These are phyloP conservation scores for Eremochloa ophiuroides DNA, from an alignment of 176 grass and related monocot species.

Conservation along the genomic window DNA sequence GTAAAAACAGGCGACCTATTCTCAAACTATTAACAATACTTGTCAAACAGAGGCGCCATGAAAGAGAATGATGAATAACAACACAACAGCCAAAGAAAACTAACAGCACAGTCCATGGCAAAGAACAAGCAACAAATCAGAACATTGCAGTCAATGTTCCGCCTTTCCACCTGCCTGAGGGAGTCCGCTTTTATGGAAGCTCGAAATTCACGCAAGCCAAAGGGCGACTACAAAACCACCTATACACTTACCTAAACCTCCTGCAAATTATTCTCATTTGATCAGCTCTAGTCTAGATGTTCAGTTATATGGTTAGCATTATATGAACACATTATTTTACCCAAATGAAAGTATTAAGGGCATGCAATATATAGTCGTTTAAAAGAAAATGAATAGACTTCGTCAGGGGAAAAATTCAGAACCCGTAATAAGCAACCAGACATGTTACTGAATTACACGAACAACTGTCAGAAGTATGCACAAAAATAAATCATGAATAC, in stretches of 20 bases:
- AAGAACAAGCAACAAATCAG: neutral
- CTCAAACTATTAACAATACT: neutral
- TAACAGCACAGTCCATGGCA: neutral
- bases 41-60: neutral
- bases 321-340: neutral
- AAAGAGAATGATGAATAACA: neutral
- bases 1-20: neutral
- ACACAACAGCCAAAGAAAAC: neutral
- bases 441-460: neutral
- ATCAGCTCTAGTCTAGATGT: neutral
- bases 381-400: neutral
- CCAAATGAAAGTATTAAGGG: neutral
- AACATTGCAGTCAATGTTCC: neutral
- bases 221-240: neutral
- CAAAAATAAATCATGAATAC: neutral
- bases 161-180: neutral
- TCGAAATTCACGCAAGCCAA: neutral
- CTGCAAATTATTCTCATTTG: neutral
- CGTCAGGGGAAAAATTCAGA: neutral
- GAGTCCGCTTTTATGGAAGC: neutral
- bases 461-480: neutral
- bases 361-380: neutral
- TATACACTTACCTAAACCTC: neutral
- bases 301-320: neutral
- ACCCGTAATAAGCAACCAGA: neutral